Conservation (phyloP, 2,329 filamentous ascomycete genomes). For the Volutella citrinella region DNA sequence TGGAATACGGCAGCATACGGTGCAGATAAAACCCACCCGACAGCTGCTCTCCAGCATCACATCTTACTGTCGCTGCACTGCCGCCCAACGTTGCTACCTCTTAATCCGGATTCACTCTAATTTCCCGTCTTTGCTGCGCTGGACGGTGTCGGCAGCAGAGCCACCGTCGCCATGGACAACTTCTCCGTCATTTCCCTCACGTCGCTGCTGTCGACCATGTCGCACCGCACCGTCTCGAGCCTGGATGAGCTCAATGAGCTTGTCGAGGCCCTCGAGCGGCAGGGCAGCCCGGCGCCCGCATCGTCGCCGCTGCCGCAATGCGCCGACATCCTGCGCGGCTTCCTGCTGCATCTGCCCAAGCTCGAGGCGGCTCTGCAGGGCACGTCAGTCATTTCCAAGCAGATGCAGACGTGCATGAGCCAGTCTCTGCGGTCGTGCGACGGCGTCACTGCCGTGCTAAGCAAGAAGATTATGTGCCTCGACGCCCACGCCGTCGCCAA, state of each 20-base stretch:
- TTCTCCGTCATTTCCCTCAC: slow-evolving; percentile 34
- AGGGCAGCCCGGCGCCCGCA: slow-evolving; percentile 10
- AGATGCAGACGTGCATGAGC: slow-evolving; percentile 26
- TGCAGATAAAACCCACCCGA: too few species aligned
- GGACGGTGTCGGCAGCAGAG: slow-evolving; percentile 33
- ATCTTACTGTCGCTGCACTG: too few species aligned
- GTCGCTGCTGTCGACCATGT: slow-evolving; percentile 28
- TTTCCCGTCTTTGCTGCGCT: slow-evolving; percentile 20
- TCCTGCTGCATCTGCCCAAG: slow-evolving; percentile 22
- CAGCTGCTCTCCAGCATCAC: too few species aligned
- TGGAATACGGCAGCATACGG: too few species aligned
- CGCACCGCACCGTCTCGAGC: slow-evolving; percentile 27
- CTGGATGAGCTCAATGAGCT: slow-evolving; percentile 29
- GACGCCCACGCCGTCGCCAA: slow-evolving; percentile 19
- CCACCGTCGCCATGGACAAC: too few species aligned
- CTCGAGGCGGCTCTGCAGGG: slow-evolving; percentile 24
- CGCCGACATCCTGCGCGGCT: slow-evolving; percentile 21
- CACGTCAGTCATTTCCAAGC: slow-evolving; percentile 25
- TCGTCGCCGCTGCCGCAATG: slow-evolving; percentile 21
- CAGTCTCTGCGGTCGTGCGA: slow-evolving; percentile 28
- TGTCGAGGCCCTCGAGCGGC: slow-evolving; percentile 10
- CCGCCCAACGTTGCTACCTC: slow-evolving; percentile 1
- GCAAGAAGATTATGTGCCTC: slow-evolving; percentile 34
- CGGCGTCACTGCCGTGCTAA: slow-evolving; percentile 24
- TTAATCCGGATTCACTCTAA: not conserved